Conservation (phyloP, 805 yeast genomes). For the Saturnispora besseyi region DNA sequence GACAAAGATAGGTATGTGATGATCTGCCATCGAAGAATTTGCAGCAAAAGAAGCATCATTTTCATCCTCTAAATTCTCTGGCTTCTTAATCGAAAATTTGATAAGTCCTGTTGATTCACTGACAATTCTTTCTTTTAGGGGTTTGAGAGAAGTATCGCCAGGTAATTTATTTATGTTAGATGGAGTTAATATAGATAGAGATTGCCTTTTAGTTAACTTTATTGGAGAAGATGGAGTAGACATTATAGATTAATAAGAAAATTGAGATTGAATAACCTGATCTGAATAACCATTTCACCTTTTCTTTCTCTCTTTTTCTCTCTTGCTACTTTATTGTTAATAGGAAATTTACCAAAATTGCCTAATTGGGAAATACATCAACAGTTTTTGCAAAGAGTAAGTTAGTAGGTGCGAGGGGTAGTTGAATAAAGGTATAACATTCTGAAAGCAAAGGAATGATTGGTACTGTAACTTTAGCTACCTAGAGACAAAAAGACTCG, state of each 20-base stretch:
- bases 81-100: conserved; percentile 31
- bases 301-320: neutral
- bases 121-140: conserved; percentile 27
- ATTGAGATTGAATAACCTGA: neutral
- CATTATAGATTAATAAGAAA: neutral
- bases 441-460: too few species aligned
- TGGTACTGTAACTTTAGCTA: too few species aligned
- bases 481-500: too few species aligned
- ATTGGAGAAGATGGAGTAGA: neutral
- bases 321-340: neutral
- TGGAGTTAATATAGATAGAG: conserved; percentile 27
- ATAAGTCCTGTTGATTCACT: conserved; percentile 45
- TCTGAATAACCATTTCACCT: neutral
- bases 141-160: neutral
- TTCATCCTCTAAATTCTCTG: neutral
- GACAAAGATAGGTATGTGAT: conserved; percentile 27
- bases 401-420: too few species aligned
- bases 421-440: too few species aligned
- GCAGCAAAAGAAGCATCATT: neutral
- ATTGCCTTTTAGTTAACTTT: conserved; percentile 20
- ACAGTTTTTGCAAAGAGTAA: neutral
- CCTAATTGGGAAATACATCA: neutral
- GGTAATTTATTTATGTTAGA: conserved; percentile 15
- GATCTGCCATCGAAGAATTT: neutral
- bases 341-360: neutral